Evolutionary conservation across 768 basidiomycete genomes (phyloP), one percentile per base, ranked within the genome.

Genomic region (Tulasnella sp.): DNA sequence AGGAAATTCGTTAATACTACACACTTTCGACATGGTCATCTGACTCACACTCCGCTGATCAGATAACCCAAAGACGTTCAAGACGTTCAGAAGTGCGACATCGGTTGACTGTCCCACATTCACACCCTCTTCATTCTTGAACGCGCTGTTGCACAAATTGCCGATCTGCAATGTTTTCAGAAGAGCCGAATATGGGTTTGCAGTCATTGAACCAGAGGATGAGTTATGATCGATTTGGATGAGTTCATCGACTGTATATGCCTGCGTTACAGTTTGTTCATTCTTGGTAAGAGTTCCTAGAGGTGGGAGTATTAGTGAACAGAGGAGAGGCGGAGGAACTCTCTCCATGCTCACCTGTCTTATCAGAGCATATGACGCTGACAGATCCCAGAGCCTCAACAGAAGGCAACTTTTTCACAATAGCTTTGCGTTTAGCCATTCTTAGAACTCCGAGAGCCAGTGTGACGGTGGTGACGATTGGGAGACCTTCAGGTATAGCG

Each of bases 291-390:
- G 66, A 0, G 92, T 98, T 16, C 91, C 88, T 73, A 31, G 24
- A 45, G 45, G 48, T 1, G 33, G 5, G 25, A 5, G 20, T 22
- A 10, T 31, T 5, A 16, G 13, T 40, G 25, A 20, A 35, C 4
- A 24, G 2, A 12, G n/a, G 48, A 37, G n/a, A 10, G 8, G 6
- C 27, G 12, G 20, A 29, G 19, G 15, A 31, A 32, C 19, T 37
- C 19, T 19, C 4, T 13, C 24, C 10, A 7, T 7, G 57, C 73
- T 45, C 57, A 79, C 88, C 91, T 39, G 93, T 96, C 67, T 96
- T 98, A 66, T 96, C 92, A 3, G 90, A 90, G 61, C 92, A 98
- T 56, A 98, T 92, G 7, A 98, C 92, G n/a, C 85, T 90, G 10
- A 96, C 88, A 2, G 85, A 88, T 2, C 92, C 92, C 2, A 98